Evolutionary conservation across 75 land plant genomes (phyloP).

Genomic region (Cunninghamia lanceolata): DNA sequence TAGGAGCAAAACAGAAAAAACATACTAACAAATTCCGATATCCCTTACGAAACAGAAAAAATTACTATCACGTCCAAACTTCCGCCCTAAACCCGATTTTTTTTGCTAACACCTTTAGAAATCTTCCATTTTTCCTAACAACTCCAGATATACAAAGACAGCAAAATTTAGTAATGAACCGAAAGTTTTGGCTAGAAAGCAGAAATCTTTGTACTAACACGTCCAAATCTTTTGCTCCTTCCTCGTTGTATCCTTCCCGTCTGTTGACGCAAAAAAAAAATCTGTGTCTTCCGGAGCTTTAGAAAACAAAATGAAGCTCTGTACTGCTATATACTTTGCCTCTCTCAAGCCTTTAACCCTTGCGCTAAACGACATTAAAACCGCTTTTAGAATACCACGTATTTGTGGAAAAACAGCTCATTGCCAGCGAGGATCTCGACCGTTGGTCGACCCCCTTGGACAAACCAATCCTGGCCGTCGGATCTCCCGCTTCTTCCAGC

Average conservation of each 20-base stretch:
- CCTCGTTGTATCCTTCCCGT: not conserved
- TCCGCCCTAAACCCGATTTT: not conserved
- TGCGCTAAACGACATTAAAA: slow-evolving; percentile 8
- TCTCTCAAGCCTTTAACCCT: not conserved
- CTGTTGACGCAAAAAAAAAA: not conserved
- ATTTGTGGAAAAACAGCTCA: slow-evolving; percentile 7
- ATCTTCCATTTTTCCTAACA: not conserved
- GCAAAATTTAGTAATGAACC: not conserved
- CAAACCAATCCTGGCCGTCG: not conserved
- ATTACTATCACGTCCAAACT: not conserved
- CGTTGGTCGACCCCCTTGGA: not conserved
- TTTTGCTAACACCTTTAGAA: not conserved
- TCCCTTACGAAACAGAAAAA: not conserved
- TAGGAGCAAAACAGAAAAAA: not conserved
- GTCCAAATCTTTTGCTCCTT: not conserved
- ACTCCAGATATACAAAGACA: not conserved
- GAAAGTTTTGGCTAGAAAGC: not conserved
- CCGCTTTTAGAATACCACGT: slow-evolving; percentile 10
- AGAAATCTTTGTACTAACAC: not conserved
- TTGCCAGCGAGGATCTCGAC: slow-evolving; percentile 5
- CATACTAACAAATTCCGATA: not conserved
- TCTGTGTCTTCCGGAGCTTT: not conserved
- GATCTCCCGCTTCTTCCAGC: not conserved
- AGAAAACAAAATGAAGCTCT: not conserved
- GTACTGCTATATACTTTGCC: not conserved